Base-by-base conservation (phyloP, 2,329 filamentous ascomycete species). In the Fusarium compactum region DNA sequence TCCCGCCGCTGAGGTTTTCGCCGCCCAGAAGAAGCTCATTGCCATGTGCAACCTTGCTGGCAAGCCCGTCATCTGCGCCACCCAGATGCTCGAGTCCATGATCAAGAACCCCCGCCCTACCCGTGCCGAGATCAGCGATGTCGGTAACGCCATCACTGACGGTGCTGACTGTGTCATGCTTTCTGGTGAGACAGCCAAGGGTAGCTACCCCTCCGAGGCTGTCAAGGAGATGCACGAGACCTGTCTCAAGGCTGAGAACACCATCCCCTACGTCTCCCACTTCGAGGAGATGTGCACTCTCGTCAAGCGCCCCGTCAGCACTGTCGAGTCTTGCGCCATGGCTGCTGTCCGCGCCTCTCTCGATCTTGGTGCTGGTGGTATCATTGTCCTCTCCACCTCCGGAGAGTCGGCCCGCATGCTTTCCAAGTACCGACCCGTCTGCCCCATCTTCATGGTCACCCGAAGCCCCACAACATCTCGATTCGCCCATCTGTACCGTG, bases 21-120 rank as follows among this genome's bases (percentile, higher is more conserved):
- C 97, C 76, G 96, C 96, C 61, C 96, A 99, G 88, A 99, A 99
- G 92, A 99, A 99, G 93, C 95, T 99, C 89, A 99, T 99, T 83
- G 95, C 96, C 84, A 98, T 98, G 91, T 99, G 96, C 90, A 99
- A 99, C 88, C 91, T 98, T 80, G 95, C 94, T 76, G 96, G 96
- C 84, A 99, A 99, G 89, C 96, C 96, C 75, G 95, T 95, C 82
- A 98, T 99, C 82, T 98, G 95, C 84, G 96, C 96, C 65, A 99
- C 96, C 43, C 96, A 99, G 87, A 99, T 99, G 96, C 90, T 99
- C 76, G 96, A 99, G 89, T 97, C 94, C 72, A 99, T 99, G 96
- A 99, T 97, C 83, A 98, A 97, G 89, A 99, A 99, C 88, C 96
- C 96, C 74, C 93, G 96, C 70, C 96, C 96, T 54, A 99, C 96